These are phyloP conservation scores for Gremmenia infestans DNA, from an alignment of 2,329 filamentous ascomycete genomes.

Conservation along the genomic window DNA sequence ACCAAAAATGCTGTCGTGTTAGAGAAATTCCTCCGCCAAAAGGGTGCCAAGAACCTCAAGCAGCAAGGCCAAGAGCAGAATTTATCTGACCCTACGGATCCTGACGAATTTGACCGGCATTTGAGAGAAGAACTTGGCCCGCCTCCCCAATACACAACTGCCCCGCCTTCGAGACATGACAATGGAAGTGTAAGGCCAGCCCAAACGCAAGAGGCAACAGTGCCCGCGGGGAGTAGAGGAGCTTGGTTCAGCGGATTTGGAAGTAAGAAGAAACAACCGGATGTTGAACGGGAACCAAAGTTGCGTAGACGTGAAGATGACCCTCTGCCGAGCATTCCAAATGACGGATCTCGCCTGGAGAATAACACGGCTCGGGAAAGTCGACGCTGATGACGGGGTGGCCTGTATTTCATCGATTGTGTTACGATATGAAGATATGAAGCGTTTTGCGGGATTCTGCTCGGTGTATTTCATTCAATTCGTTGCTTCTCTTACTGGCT, in stretches of 20 bases:
- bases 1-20: conserved; percentile 67
- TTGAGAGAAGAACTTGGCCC: conserved; percentile 21
- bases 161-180: conserved; percentile 14
- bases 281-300: conserved; percentile 25
- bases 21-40: conserved; percentile 59
- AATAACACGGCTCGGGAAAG: not conserved
- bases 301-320: not conserved
- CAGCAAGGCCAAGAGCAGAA: conserved; percentile 43
- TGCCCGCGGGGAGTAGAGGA: conserved; percentile 8
- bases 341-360: not conserved
- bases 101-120: conserved; percentile 45
- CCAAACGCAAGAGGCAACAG: conserved; percentile 7
- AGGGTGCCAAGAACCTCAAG: conserved; percentile 55
- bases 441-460: not conserved
- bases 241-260: conserved; percentile 32
- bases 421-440: not conserved
- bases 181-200: conserved; percentile 2
- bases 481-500: not conserved
- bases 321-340: not conserved
- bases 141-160: conserved; percentile 26
- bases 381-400: not conserved
- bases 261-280: conserved; percentile 29
- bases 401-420: not conserved
- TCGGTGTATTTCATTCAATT: not conserved
- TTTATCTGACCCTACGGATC: conserved; percentile 47